phyloP scores from a whole-genome alignment of 2,329 filamentous ascomycete species.

The Botryosphaeria dothidea region DNA sequence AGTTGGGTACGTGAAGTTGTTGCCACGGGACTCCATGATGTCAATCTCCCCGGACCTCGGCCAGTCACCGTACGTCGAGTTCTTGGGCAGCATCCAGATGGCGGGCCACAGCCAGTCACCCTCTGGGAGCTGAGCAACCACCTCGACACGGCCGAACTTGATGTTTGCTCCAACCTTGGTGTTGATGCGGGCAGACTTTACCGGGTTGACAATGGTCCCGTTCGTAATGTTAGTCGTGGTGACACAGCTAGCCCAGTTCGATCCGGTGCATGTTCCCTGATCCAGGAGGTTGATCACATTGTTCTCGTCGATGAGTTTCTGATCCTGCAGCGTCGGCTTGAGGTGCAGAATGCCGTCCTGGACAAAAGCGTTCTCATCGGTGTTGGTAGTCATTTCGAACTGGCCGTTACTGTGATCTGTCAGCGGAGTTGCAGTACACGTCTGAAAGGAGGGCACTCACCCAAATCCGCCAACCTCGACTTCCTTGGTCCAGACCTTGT shows the following conservation, averaged over 20 bases:
- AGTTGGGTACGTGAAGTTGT: constrained; percentile 73
- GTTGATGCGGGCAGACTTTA: constrained; percentile 76
- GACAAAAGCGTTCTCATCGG: constrained; percentile 73
- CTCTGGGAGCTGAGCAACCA: constrained; percentile 71
- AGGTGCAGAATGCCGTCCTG: constrained; percentile 70
- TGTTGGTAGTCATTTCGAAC: constrained; percentile 74
- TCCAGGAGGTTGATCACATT: constrained; percentile 67
- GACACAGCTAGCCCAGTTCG: constrained; percentile 62
- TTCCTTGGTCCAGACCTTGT: constrained; percentile 70
- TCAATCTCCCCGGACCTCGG: constrained; percentile 82
- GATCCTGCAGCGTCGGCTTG: constrained; percentile 70
- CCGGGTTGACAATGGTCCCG: constrained; percentile 73
- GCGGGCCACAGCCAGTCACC: constrained; percentile 91
- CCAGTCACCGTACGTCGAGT: constrained; percentile 74
- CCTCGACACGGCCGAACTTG: constrained; percentile 80
- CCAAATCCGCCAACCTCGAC: constrained; percentile 74
- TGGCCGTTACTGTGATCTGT: constrained; percentile 65
- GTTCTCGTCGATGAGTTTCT: constrained; percentile 64
- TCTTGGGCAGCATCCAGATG: constrained; percentile 84
- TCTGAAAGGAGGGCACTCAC: constrained; percentile 52
- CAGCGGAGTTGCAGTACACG: background rate
- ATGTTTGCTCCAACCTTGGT: constrained; percentile 70
- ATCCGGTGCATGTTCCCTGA: constrained; percentile 68
- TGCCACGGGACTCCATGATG: constrained; percentile 77
- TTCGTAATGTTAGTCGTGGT: constrained; percentile 75